Percentiles rank a stretch among this genome's conserved stretches.
phyloP scores from a whole-genome alignment of 768 basidiomycete species.

The Lyophyllum shimeji region DNA sequence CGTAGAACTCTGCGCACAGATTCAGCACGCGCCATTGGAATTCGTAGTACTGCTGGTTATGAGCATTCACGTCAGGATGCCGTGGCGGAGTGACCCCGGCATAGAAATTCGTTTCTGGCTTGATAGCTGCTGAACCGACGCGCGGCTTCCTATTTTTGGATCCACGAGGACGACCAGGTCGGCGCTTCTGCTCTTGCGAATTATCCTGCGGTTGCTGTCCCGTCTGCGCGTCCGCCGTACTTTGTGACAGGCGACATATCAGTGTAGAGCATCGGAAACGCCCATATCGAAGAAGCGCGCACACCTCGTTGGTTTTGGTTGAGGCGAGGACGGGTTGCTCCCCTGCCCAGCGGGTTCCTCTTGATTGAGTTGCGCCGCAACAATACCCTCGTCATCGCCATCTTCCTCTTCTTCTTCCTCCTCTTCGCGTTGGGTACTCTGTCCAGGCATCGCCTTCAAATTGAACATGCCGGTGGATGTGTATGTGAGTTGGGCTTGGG shows the following conservation, averaged over 20 bases:
- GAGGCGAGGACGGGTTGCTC: slow-evolving; percentile 36
- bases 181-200: slow-evolving; percentile 54
- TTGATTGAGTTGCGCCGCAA: slow-evolving; percentile 63
- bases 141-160: slow-evolving; percentile 69
- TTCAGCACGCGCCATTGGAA: slow-evolving; percentile 86
- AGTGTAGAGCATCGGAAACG: slow-evolving; percentile 4
- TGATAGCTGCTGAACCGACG: slow-evolving; percentile 25
- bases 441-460: slow-evolving; percentile 17
- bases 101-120: slow-evolving; percentile 43
- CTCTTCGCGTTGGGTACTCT: slow-evolving; percentile 28
- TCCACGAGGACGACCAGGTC: slow-evolving; percentile 77
- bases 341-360: slow-evolving; percentile 44
- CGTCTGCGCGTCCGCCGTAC: slow-evolving; percentile 21
- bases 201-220: slow-evolving; percentile 22
- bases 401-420: slow-evolving; percentile 64
- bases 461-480: slow-evolving; percentile 24
- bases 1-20: slow-evolving; percentile 83
- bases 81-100: slow-evolving; percentile 33
- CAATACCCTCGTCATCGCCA: slow-evolving; percentile 73
- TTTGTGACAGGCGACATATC: slow-evolving; percentile 14
- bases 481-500: slow-evolving; percentile 25
- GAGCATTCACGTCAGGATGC: slow-evolving; percentile 52
- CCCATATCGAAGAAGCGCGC: slow-evolving; percentile 10
- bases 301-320: slow-evolving; percentile 30
- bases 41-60: slow-evolving; percentile 80